Conservation (phyloP, 2,329 filamentous ascomycete genomes). For the Teratosphaeria pseudoeucalypti region DNA sequence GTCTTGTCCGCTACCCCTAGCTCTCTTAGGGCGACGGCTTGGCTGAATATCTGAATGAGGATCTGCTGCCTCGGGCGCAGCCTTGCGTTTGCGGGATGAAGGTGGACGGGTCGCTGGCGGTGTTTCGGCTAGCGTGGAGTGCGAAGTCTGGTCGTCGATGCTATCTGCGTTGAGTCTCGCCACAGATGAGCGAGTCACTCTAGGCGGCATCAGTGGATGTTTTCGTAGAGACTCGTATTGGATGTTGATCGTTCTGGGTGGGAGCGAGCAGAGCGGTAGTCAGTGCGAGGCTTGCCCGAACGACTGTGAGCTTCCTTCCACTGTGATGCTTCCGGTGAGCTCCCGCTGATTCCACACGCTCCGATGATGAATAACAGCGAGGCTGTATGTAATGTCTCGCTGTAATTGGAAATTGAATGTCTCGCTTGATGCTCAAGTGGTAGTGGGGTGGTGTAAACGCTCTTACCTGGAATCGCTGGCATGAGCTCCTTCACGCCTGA, state of each 20-base stretch:
- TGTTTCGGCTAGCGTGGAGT: slow-evolving; percentile 32
- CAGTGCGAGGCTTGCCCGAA: background rate
- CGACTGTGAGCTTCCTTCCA: background rate
- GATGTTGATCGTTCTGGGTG: background rate
- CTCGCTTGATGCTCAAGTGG: background rate
- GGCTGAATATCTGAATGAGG: slow-evolving; percentile 40
- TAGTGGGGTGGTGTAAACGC: background rate
- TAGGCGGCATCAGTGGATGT: slow-evolving; percentile 72
- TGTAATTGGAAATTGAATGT: background rate
- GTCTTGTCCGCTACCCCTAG: slow-evolving; percentile 36
- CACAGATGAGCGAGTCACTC: slow-evolving; percentile 71
- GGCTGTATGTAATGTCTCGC: background rate
- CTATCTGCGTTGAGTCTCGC: slow-evolving; percentile 19
- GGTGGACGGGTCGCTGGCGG: slow-evolving; percentile 40
- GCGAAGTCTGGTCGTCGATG: slow-evolving; percentile 20
- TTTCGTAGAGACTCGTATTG: background rate
- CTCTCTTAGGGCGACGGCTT: slow-evolving; percentile 47
- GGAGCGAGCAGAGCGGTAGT: background rate
- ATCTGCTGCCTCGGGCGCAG: slow-evolving; percentile 31
- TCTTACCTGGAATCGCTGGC: background rate
- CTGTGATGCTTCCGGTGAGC: background rate
- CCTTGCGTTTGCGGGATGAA: slow-evolving; percentile 63
- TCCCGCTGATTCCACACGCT: background rate
- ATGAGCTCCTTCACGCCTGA: background rate
- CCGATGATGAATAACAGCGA: background rate